Conservation (phyloP, 805 yeast genomes). For the Priceomyces castillae region DNA sequence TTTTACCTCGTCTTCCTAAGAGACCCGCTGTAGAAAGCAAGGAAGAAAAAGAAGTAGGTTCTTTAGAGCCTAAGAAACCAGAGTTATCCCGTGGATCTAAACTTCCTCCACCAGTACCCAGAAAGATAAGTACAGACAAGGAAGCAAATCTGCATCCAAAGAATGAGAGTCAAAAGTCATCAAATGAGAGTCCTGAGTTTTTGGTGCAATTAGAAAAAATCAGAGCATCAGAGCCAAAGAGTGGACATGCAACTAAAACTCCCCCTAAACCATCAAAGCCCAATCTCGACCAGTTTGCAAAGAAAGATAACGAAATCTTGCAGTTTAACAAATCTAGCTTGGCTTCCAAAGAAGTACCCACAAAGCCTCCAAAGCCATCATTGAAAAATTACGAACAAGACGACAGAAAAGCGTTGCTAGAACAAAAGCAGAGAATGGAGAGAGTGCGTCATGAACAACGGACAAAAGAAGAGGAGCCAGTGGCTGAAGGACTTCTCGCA, state of each 20-base stretch:
- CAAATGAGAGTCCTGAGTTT: constrained; percentile 1
- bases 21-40: neutral
- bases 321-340: constrained; percentile 14
- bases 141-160: neutral
- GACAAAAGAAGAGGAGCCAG: constrained; percentile 8
- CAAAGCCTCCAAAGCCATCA: constrained; percentile 13
- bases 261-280: constrained; percentile 22
- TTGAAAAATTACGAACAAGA: constrained; percentile 17
- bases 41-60: neutral
- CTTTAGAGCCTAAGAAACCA: neutral
- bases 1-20: neutral
- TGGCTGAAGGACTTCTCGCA: constrained; percentile 17
- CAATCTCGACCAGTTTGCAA: constrained; percentile 9
- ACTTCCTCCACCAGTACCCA: constrained; percentile 5
- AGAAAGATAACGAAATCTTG: constrained; percentile 17
- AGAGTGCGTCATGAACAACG: neutral
- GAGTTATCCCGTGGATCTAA: neutral
- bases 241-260: neutral
- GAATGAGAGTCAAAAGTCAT: constrained; percentile 5
- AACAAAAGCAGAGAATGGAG: constrained; percentile 25
- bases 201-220: constrained; percentile 5
- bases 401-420: constrained; percentile 22
- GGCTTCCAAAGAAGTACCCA: neutral
- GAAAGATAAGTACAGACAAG: constrained; percentile 8
- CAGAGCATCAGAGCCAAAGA: constrained; percentile 1